Evolutionary conservation across 768 basidiomycete genomes (phyloP), one percentile per base, ranked within the genome.

Genomic region (Tricholoma saponaceum): DNA sequence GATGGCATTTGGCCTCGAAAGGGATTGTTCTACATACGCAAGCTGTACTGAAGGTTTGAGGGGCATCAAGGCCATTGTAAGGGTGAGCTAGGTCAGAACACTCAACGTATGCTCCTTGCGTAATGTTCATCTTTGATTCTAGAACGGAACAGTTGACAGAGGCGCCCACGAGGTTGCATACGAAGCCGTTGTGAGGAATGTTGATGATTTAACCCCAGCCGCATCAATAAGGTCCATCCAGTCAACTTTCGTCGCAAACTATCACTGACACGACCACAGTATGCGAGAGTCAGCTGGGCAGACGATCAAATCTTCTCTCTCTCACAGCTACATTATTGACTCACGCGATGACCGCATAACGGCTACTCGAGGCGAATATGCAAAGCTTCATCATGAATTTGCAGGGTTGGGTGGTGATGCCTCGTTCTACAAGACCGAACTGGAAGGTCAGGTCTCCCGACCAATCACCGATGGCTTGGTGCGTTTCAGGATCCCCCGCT

Each of bases 371-470:
- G 93, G 94, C 0, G 70, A 77, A 5, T 84, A 86, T 64, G 66
- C 81, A 25, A 90, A 87, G 61, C 52, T 88, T 12, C 80, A 74
- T 52, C 84, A 86, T 58, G 87, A 89, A 70, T 73, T 88, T 50
- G 92, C 93, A 0, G 92, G 92, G 1, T 71, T 95, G 6, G 90
- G 90, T 6, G 93, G 94, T 0, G 89, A 91, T 65, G 87, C 86
- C 0, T 73, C 79, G 2, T 91, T 88, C 67, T 80, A 89, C 69
- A 95, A 95, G 71, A 73, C 79, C 0, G 88, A 92, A 60, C 76
- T 78, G 1, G 87, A 89, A 56, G 78, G 77, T 5, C 85, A 88
- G 55, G 56, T 87, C 14, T 86, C 89, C 2, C 76, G 89, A 25
- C 72, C 76, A 3, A 46, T 94, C 0, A 66, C 79, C 6, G 69